These are phyloP conservation scores for Vitis rotundifolia DNA, from an alignment of 164 flowering plant species.

Conservation along the genomic window DNA sequence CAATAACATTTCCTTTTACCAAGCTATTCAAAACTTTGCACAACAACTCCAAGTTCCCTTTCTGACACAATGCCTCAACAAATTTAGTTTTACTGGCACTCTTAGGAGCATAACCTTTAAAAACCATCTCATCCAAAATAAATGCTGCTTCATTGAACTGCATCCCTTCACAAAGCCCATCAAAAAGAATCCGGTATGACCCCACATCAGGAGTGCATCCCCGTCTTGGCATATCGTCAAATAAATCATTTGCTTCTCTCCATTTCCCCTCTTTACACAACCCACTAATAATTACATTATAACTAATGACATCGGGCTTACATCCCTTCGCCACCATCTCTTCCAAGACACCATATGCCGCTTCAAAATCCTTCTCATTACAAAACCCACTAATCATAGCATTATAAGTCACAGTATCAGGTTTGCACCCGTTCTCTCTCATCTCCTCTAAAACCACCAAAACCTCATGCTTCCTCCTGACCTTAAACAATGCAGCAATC, in stretches of 20 bases:
- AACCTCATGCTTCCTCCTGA: slow-evolving; percentile 53
- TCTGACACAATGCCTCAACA: slow-evolving; percentile 35
- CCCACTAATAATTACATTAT: slow-evolving; percentile 46
- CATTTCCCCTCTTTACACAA: slow-evolving; percentile 56
- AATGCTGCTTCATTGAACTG: slow-evolving; percentile 53
- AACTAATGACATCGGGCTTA: slow-evolving; percentile 68
- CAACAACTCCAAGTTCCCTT: slow-evolving; percentile 38
- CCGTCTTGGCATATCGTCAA: slow-evolving; percentile 77
- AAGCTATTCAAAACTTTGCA: slow-evolving; percentile 34
- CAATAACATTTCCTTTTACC: slow-evolving; percentile 33
- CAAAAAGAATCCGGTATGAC: slow-evolving; percentile 59
- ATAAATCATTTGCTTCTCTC: slow-evolving; percentile 60
- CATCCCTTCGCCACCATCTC: slow-evolving; percentile 53
- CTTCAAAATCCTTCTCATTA: slow-evolving; percentile 46
- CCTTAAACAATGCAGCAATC: slow-evolving; percentile 51
- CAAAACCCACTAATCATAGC: slow-evolving; percentile 65
- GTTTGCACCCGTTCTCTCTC: slow-evolving; percentile 49
- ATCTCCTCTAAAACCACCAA: slow-evolving; percentile 54
- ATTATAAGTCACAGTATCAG: slow-evolving; percentile 59
- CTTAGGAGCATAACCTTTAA: slow-evolving; percentile 53
- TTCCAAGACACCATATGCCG: slow-evolving; percentile 43
- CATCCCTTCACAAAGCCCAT: slow-evolving; percentile 47
- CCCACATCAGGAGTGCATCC: slow-evolving; percentile 71
- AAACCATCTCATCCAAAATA: slow-evolving; percentile 77
- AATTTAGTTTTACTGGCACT: slow-evolving; percentile 31